Conservation (phyloP, 768 basidiomycete species). For the Sporobolomyces pararoseus region DNA sequence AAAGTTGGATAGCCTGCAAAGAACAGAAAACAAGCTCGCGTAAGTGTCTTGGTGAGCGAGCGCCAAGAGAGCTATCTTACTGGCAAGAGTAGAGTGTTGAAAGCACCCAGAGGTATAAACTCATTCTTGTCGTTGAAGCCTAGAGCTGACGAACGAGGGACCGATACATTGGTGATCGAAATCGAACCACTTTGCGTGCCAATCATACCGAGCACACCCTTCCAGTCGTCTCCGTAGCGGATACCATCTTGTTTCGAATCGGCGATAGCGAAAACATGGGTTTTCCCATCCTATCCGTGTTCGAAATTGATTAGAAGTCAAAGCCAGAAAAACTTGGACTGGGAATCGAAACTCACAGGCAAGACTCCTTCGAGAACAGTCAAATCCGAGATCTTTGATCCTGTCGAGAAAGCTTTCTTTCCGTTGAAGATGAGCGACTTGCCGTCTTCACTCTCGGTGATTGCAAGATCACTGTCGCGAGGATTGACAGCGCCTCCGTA, state of each 20-base stretch:
- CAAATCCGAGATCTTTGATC: slow-evolving; percentile 19
- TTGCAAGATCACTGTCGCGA: slow-evolving; percentile 11
- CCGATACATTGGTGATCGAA: slow-evolving; percentile 4
- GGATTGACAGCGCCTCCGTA: slow-evolving; percentile 22
- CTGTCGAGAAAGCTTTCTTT: slow-evolving; percentile 21
- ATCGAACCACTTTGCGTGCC: slow-evolving; percentile 21
- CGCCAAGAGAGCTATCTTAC: neutral
- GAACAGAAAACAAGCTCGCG: too few relatives aligned
- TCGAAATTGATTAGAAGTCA: neutral
- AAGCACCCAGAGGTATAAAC: slow-evolving; percentile 9
- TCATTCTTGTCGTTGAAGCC: slow-evolving; percentile 14
- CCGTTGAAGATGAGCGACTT: slow-evolving; percentile 13
- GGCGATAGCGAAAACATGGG: slow-evolving; percentile 17
- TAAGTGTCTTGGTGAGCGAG: too few relatives aligned
- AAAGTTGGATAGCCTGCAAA: slow-evolving; percentile 20
- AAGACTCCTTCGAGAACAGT: slow-evolving; percentile 22
- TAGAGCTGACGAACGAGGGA: slow-evolving; percentile 11
- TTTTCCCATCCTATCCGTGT: neutral
- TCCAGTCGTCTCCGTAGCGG: slow-evolving; percentile 24
- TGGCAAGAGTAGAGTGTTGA: slow-evolving; percentile 22
- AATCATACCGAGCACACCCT: slow-evolving; percentile 11
- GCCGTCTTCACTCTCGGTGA: slow-evolving; percentile 17
- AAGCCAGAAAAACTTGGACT: neutral
- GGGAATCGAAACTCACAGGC: neutral
- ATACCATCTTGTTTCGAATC: slow-evolving; percentile 16